Percentiles rank a stretch among this genome's conserved stretches.
Evolutionary conservation across 2,329 filamentous ascomycete species (phyloP).

Genomic region (Fusarium pseudonygamai): DNA sequence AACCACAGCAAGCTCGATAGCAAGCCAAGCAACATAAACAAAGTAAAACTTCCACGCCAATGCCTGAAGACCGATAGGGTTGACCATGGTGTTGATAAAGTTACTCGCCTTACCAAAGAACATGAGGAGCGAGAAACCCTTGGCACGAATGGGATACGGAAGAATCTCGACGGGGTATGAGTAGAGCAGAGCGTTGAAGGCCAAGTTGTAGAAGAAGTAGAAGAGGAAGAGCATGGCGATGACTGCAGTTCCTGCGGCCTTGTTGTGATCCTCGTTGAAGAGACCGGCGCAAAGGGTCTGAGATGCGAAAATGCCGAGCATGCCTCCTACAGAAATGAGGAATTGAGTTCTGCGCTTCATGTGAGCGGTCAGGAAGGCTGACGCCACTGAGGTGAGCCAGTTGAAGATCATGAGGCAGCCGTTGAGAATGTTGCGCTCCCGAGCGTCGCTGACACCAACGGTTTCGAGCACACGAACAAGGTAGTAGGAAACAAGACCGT

Average conservation of each 20-base stretch:
- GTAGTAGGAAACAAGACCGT: conserved; percentile 26
- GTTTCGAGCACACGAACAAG: conserved; percentile 6
- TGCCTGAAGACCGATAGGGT: not conserved
- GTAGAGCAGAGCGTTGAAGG: conserved; percentile 30
- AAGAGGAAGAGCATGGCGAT: conserved; percentile 26
- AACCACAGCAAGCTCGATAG: not conserved
- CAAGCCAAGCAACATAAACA: not conserved
- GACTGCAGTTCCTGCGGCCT: conserved; percentile 1
- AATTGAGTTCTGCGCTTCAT: conserved; percentile 35
- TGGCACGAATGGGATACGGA: conserved; percentile 19
- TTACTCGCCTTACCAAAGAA: conserved; percentile 14
- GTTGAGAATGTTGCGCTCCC: conserved; percentile 30
- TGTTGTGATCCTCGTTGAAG: conserved; percentile 22
- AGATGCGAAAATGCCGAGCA: conserved; percentile 23
- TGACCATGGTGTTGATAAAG: conserved; percentile 9
- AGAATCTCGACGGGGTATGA: conserved; percentile 29
- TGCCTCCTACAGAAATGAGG: conserved; percentile 20
- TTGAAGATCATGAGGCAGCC: conserved; percentile 35
- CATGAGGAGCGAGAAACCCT: conserved; percentile 30
- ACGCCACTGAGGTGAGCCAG: conserved; percentile 30
- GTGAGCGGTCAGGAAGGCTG: conserved; percentile 13
- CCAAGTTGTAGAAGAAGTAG: conserved; percentile 33
- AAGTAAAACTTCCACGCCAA: conserved; percentile 1
- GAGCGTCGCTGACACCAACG: conserved; percentile 1
- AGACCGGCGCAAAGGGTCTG: conserved; percentile 26